These are phyloP conservation scores for Metschnikowia colocasiae DNA, from an alignment of 805 yeast species.

Conservation along the genomic window DNA sequence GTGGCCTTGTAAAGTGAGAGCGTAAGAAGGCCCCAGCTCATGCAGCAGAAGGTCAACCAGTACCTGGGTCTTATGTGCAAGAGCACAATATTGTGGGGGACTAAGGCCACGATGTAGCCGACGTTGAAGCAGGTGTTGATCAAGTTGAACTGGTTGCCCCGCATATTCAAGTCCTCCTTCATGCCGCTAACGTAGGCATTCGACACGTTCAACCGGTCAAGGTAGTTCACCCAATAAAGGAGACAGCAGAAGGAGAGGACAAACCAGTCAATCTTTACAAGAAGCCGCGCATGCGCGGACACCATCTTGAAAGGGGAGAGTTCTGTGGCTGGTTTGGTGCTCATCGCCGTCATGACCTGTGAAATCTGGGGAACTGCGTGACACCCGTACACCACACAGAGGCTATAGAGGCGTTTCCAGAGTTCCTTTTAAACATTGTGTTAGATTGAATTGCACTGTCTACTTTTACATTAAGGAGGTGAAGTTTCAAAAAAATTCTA, in stretches of 20 bases:
- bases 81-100: slow-evolving; percentile 57
- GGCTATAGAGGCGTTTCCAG: too few relatives aligned
- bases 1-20: slow-evolving; percentile 48
- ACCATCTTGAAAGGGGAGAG: background rate
- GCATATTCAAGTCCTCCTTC: slow-evolving; percentile 51
- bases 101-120: slow-evolving; percentile 59
- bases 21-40: slow-evolving; percentile 56
- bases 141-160: slow-evolving; percentile 47
- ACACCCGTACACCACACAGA: too few relatives aligned
- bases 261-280: slow-evolving; percentile 39
- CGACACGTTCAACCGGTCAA: slow-evolving; percentile 53
- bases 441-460: too few relatives aligned
- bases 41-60: slow-evolving; percentile 52
- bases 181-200: slow-evolving; percentile 68
- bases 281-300: slow-evolving; percentile 11
- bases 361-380: background rate
- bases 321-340: too few relatives aligned
- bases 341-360: too few relatives aligned
- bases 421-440: too few relatives aligned
- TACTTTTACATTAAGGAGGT: too few relatives aligned
- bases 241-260: slow-evolving; percentile 40
- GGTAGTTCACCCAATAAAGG: slow-evolving; percentile 48
- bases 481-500: background rate
- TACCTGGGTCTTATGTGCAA: slow-evolving; percentile 52
- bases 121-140: slow-evolving; percentile 55